A percentile compares a stretch with the other conserved stretches of the same genome.
Evolutionary conservation across 176 grass and related monocot genomes (phyloP).

Genomic region (Oryza punctata): DNA sequence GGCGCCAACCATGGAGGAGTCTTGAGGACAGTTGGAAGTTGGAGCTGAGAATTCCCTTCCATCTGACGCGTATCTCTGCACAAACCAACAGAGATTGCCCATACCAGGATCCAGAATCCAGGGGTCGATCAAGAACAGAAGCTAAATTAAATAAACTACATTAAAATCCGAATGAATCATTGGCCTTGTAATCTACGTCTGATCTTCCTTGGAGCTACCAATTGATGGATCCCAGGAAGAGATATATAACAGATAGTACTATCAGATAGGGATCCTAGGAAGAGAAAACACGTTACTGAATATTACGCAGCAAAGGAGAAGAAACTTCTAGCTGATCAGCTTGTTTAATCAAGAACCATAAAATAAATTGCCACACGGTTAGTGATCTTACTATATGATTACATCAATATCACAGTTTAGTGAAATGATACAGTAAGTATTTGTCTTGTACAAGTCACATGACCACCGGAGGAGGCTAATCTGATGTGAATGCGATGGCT

Average conservation of each 20-base stretch:
- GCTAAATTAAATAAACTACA: constrained; percentile 11
- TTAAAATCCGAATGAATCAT: neutral
- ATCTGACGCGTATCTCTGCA: neutral
- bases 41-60: neutral
- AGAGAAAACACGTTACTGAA: neutral
- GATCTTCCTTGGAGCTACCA: constrained; percentile 41
- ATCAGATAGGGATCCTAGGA: constrained; percentile 33
- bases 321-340: constrained; percentile 31
- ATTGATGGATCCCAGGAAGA: constrained; percentile 43
- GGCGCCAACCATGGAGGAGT: constrained; percentile 22
- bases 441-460: constrained; percentile 7
- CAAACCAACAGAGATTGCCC: constrained; percentile 36
- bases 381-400: neutral
- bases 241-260: neutral
- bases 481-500: constrained; percentile 24
- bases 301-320: neutral
- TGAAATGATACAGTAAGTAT: neutral
- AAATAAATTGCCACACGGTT: neutral
- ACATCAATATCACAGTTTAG: neutral
- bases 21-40: neutral
- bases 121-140: neutral
- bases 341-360: constrained; percentile 4
- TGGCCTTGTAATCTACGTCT: constrained; percentile 37
- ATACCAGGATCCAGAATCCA: constrained; percentile 24
- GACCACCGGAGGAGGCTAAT: constrained; percentile 2